Evolutionary conservation across 495 filamentous ascomycete genomes (phyloP).

Genomic region (Pyrenopolyporus hunteri): DNA sequence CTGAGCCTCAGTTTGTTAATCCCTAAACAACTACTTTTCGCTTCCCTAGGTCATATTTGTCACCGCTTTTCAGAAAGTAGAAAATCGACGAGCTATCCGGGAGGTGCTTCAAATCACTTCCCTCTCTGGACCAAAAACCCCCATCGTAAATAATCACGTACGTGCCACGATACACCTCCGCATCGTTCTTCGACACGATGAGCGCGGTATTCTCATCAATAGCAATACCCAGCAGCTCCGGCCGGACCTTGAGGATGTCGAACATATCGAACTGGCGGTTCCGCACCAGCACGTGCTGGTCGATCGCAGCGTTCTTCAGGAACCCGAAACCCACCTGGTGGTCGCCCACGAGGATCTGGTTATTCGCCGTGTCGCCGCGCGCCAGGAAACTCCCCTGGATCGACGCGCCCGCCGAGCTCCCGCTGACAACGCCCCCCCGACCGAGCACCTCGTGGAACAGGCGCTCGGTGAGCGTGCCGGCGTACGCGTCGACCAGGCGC

Average conservation of each 20-base stretch:
- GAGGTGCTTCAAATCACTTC: conserved; percentile 34
- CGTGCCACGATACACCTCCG: conserved; percentile 38
- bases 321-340: conserved; percentile 45
- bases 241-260: conserved; percentile 43
- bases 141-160: conserved; percentile 42
- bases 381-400: conserved; percentile 46
- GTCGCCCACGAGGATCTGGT: conserved; percentile 43
- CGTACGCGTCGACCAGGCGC: conserved; percentile 46
- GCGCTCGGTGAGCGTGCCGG: conserved; percentile 42
- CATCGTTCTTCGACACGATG: conserved; percentile 41
- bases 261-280: conserved; percentile 45
- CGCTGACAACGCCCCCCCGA: conserved; percentile 41
- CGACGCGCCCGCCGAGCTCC: conserved; percentile 44
- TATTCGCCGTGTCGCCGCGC: conserved; percentile 42
- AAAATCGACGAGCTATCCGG: conserved; percentile 35
- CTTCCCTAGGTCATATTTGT: conserved; percentile 36
- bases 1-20: not conserved
- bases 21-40: conserved; percentile 23
- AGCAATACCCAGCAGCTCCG: conserved; percentile 43
- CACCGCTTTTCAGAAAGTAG: conserved; percentile 36
- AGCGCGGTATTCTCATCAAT: conserved; percentile 47
- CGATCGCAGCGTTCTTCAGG: conserved; percentile 41
- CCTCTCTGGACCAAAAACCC: conserved; percentile 37
- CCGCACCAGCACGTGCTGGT: conserved; percentile 45
- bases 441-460: conserved; percentile 41